Base-by-base conservation (phyloP, 2,329 filamentous ascomycete genomes). In the Alternaria incomplexa region DNA sequence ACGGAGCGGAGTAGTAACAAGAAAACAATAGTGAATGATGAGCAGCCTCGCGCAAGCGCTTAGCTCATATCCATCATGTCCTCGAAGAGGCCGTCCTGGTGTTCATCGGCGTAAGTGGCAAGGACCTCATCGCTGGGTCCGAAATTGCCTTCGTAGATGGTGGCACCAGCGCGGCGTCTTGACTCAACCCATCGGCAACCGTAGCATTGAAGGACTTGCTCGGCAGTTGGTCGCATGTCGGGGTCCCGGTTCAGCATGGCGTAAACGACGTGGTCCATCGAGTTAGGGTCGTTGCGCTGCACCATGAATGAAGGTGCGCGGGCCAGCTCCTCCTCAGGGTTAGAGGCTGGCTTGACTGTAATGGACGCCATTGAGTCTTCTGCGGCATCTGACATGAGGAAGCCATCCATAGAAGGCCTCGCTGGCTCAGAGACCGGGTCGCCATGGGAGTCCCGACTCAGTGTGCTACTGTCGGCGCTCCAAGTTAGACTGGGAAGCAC, bases 111-210 rank as follows among this genome's bases (percentile, higher is more conserved):
- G 82, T 68, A 70, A 44, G 71, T 73, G 56, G 69, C 70, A 58
- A 89, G 82, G 20, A 89, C 83, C 65, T 89, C 86, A 67, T 90
- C 90, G 23, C 86, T 86, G 30, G 95, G 95, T 5, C 96, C 96
- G 91, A 94, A 99, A 77, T 93, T 96, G 66, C 96, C 96, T 82
- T 99, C 96, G 72, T 92, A 99, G 56, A 99, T 90, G 0, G 93
- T 97, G n/a, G 96, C 96, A 47, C 93, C 92, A 11, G 93, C 92
- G 58, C 91, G 89, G 58, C 93, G 89, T 65, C 93, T 89, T 54
- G 85, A 83, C 58, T 89, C 87, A 30, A 96, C 91, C 92, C 96
- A 99, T 64, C 86, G 87, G 56, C 97, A 86, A 23, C 93, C 93
- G 52, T 90, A 88, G 1, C 90, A 87, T 48, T 87, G 82, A 50